Conservation (phyloP, 75 land plant species). For the Cupressus sempervirens region DNA sequence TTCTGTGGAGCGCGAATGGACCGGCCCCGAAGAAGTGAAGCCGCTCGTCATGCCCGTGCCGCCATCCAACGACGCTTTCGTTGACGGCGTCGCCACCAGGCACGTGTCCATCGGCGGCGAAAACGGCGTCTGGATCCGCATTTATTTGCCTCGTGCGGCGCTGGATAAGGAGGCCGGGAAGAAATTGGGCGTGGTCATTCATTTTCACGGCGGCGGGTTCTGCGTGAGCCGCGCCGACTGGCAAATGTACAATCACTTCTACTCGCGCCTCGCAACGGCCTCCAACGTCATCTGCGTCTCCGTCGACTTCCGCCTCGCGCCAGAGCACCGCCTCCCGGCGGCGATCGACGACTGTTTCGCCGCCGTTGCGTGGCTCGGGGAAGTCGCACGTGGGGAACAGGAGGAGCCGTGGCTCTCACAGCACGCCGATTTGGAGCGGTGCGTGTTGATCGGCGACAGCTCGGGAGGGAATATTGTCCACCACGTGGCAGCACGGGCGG, state of each 20-base stretch:
- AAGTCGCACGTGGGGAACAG: slow-evolving; percentile 20
- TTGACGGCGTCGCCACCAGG: slow-evolving; percentile 38
- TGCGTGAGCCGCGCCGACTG: slow-evolving; percentile 42
- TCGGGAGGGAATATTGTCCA: slow-evolving; percentile 89
- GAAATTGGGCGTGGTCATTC: slow-evolving; percentile 53
- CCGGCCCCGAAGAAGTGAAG: slow-evolving; percentile 31
- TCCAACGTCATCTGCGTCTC: slow-evolving; percentile 51
- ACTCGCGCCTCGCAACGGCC: slow-evolving; percentile 35
- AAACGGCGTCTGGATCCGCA: slow-evolving; percentile 30
- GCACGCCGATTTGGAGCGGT: slow-evolving; percentile 43
- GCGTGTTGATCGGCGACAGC: slow-evolving; percentile 80
- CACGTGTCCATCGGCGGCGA: slow-evolving; percentile 25
- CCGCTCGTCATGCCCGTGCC: slow-evolving; percentile 21
- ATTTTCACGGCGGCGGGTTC: slow-evolving; percentile 86
- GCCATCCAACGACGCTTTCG: slow-evolving; percentile 12
- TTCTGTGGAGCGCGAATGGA: slow-evolving; percentile 56
- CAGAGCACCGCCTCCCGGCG: slow-evolving; percentile 76
- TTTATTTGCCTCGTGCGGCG: slow-evolving; percentile 33
- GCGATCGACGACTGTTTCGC: slow-evolving; percentile 48
- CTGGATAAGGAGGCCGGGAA: background rate
- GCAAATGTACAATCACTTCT: slow-evolving; percentile 41
- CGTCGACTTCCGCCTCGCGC: slow-evolving; percentile 54
- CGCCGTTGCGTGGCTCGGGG: slow-evolving; percentile 57
- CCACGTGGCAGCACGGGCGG: slow-evolving; percentile 40
- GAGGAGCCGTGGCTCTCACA: slow-evolving; percentile 32